Percentiles rank a stretch among this genome's conserved stretches.
Conservation (phyloP, 164 flowering plant genomes). For the Nymphaea colorata region DNA sequence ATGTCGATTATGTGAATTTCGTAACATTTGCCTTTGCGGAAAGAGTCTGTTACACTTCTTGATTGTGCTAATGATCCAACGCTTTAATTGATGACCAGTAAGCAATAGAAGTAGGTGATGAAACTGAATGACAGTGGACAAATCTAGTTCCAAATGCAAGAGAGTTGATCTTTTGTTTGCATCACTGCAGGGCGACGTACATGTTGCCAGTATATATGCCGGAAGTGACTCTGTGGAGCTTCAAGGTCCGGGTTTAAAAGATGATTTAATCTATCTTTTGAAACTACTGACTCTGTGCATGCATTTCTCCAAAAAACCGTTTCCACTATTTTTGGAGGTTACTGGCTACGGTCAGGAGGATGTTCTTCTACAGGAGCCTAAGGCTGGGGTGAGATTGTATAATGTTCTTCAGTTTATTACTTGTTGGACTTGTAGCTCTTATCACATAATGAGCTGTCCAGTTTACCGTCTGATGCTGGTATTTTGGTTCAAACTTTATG, state of each 20-base stretch:
- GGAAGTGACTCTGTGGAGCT: slow-evolving; percentile 53
- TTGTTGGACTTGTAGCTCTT: slow-evolving; percentile 1
- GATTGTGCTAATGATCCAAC: neutral
- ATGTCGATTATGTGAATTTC: neutral
- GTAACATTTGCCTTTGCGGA: neutral
- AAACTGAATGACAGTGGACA: neutral
- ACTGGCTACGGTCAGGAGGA: slow-evolving; percentile 66
- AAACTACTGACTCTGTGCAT: slow-evolving; percentile 67
- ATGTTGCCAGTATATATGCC: slow-evolving; percentile 81
- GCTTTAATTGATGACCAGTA: neutral
- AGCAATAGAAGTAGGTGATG: neutral
- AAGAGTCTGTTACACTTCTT: neutral
- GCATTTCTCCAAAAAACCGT: slow-evolving; percentile 91
- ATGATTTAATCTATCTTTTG: slow-evolving; percentile 42
- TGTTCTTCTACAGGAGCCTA: slow-evolving; percentile 89
- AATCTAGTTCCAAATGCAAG: neutral
- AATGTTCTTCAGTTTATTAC: neutral
- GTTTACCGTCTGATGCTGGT: neutral
- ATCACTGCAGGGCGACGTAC: slow-evolving; percentile 61
- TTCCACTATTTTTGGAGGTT: slow-evolving; percentile 77
- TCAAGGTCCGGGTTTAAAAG: slow-evolving; percentile 54
- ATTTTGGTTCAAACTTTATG: neutral
- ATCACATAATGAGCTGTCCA: neutral
- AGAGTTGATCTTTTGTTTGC: neutral
- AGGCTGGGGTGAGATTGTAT: slow-evolving; percentile 68